Base-by-base conservation (phyloP, 1,284 basidiomycete species). In the Pseudozyma hubeiensis region DNA sequence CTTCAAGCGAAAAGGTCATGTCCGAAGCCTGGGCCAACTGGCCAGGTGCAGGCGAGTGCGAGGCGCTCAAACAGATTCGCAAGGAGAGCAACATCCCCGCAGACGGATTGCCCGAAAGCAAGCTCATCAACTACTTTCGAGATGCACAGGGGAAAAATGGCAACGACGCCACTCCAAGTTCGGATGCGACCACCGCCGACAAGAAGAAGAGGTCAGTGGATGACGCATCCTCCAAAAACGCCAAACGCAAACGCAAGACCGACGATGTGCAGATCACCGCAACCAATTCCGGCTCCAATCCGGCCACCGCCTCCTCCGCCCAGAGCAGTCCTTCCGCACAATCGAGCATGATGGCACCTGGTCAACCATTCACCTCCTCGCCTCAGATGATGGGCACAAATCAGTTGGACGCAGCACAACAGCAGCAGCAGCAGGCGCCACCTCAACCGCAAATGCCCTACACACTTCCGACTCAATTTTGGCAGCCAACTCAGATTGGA, bases 101-200 rank as follows among this genome's bases (percentile, higher is more conserved):
- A 14, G 80, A 81, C 17, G 80, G 80, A 14, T 62, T 81, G 13
- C 79, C 79, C 10, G 80, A 81, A 29, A 75, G 66, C 66, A 70
- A 70, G 51, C 61, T 75, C 3, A 11, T 37, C 50, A 57, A 53
- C 44, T 56, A 54, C 51, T 57, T 62, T 10, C 64, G 70, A 13
- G 64, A 64, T 4, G n/a, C 24, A 10, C 44, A 62, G n/a, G 35
- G 17, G 46, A 53, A 54, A 31, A 14, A 37, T 0, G 33, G 16
- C 13, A 30, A 45, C 8, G 44, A 48, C 14, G 19, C 46, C 0
- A 7, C 65, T 13, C 7, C 58, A 11, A 7, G 49, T 33, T 8
- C 30, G 11, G 55, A 53, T 5, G 43, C 35, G 7, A 19, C 53
- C 0, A n/a, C 39, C 33, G 48, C 17, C 31, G 68, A 58, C 14